Evolutionary conservation across 345 rosid species (phyloP), one percentile per base, ranked within the genome.

Genomic region (Dipteronia dyeriana): DNA sequence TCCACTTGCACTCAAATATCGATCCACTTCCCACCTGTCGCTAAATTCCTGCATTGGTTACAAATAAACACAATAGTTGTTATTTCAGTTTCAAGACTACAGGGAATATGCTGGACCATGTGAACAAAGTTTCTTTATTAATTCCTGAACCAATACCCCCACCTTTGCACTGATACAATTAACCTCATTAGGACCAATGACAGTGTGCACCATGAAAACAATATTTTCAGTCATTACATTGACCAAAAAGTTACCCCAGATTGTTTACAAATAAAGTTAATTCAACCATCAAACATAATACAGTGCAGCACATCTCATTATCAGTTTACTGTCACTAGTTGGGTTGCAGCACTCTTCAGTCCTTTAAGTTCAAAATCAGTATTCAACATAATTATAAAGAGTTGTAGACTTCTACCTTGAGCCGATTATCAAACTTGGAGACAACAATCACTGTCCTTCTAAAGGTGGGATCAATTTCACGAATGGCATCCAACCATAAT

Each of bases 371-470:
- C 49, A 49, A 51, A 43, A 41, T n/a, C 34, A 45, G 9, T 1
- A 4, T 63, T 22, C 49, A 13, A 11, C 11, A 19, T 4, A 62
- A 71, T 29, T 41, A 29, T 17, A 26, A n/a, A 70, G 39, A 47
- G 5, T 11, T 23, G 38, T 20, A 20, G 16, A 45, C 2, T n/a
- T 0, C 11, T 84, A 93, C 98, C 97, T 96, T 96, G 43, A 96
- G 98, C 49, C 98, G 90, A 82, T 96, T 96, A 83, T 96, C 99
- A 73, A 96, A 96, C 79, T 96, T 96, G 74, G 99, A 96, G 79
- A 92, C 99, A 68, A 94, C 98, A 45, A 96, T 91, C 17, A 90
- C 80, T 1, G 98, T 92, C 78, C 99, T 91, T 14, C 92, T 84
- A 70, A 96, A 92, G 53, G 84, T 86, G 5, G 98, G 97, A 88